Conservation (phyloP, 2,329 filamentous ascomycete species). For the Lasiodiplodia sp. region DNA sequence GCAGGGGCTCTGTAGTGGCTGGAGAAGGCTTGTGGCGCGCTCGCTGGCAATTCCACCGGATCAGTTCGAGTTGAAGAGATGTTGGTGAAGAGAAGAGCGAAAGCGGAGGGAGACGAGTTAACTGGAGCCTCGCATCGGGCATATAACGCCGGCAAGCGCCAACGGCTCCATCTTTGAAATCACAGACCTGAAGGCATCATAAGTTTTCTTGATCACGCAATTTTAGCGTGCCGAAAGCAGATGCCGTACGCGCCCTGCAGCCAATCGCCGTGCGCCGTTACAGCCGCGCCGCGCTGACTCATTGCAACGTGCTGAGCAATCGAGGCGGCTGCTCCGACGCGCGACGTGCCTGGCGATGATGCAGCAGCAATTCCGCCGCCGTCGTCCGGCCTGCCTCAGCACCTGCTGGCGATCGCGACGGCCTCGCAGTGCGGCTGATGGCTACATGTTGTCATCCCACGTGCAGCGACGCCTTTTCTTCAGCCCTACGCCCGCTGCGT, state of each 20-base stretch:
- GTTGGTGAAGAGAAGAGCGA: constrained; percentile 17
- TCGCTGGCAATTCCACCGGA: constrained; percentile 12
- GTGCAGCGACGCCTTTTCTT: constrained; percentile 3
- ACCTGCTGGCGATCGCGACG: constrained; percentile 18
- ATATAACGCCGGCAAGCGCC: constrained; percentile 29
- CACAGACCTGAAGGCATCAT: constrained; percentile 32
- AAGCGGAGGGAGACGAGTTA: constrained; percentile 22
- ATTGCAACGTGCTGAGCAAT: neutral
- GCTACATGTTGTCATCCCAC: constrained; percentile 16
- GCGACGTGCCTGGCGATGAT: constrained; percentile 3
- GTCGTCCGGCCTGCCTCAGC: neutral
- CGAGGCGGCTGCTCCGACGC: constrained; percentile 24
- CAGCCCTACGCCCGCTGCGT: constrained; percentile 21
- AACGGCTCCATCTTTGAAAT: constrained; percentile 32
- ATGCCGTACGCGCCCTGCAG: neutral
- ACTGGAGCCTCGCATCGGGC: constrained; percentile 25
- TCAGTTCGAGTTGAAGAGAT: constrained; percentile 13
- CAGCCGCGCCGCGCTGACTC: constrained; percentile 15
- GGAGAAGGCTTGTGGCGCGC: constrained; percentile 6
- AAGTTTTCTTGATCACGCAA: constrained; percentile 33
- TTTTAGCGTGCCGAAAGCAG: constrained; percentile 28
- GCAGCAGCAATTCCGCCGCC: constrained; percentile 5
- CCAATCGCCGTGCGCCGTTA: neutral
- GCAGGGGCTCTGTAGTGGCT: constrained; percentile 25
- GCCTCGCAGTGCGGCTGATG: constrained; percentile 1